Percentiles rank a stretch among this genome's conserved stretches.
Evolutionary conservation across 139 green algal species (phyloP).

Genomic region (Chlorella sp.): DNA sequence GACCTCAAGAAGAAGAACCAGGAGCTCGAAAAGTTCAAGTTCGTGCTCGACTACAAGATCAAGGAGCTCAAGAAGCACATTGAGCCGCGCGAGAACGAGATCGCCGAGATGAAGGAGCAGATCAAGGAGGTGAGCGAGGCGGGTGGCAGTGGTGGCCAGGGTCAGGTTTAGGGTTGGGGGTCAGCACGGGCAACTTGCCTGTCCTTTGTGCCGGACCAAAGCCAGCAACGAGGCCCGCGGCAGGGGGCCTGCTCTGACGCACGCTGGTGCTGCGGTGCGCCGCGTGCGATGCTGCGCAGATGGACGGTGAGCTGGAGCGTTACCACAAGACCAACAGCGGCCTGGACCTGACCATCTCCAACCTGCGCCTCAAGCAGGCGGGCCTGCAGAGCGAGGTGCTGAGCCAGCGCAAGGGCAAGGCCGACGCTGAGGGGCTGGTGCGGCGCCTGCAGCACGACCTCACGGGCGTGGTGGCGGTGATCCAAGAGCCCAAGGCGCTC

Average conservation of each 20-base stretch:
- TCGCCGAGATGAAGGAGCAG: slow-evolving; percentile 72
- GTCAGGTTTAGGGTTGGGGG: too few species aligned
- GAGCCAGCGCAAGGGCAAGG: slow-evolving; percentile 23
- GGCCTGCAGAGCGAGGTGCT: slow-evolving; percentile 28
- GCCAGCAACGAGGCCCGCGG: too few species aligned
- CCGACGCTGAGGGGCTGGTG: slow-evolving; percentile 20
- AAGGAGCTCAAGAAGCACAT: slow-evolving; percentile 91
- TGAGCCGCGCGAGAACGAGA: slow-evolving; percentile 78
- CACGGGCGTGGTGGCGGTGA: slow-evolving; percentile 19
- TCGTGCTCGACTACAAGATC: slow-evolving; percentile 94
- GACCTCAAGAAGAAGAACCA: slow-evolving; percentile 95
- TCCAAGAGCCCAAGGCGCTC: slow-evolving; percentile 75
- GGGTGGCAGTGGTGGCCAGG: too few species aligned
- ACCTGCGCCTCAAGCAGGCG: slow-evolving; percentile 56
- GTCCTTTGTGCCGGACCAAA: too few species aligned
- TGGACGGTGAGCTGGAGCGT: slow-evolving; percentile 81
- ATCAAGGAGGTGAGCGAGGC: slow-evolving; percentile 13
- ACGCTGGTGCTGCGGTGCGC: too few species aligned
- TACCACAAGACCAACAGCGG: slow-evolving; percentile 80
- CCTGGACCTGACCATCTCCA: slow-evolving; percentile 70
- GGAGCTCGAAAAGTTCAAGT: slow-evolving; percentile 96
- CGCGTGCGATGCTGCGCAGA: slow-evolving; percentile 40
- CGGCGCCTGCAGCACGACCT: slow-evolving; percentile 53
- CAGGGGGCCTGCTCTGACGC: too few species aligned
- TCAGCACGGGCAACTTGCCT: too few species aligned